Conservation (phyloP, 1,284 basidiomycete genomes). For the Tilletiopsis washingtonensis region DNA sequence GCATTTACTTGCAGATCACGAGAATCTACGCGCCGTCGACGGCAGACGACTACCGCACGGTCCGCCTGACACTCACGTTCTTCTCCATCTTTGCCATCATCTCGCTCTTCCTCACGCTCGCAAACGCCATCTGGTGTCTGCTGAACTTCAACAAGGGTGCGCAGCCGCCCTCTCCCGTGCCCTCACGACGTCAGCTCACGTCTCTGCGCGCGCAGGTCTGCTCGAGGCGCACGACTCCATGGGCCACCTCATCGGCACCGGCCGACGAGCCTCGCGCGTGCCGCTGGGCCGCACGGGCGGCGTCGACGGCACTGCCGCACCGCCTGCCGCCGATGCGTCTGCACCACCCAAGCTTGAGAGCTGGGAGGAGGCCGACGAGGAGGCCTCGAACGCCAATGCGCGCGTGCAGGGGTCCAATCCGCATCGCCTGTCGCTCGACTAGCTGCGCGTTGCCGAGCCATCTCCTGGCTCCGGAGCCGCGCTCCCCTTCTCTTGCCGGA, state of each 20-base stretch:
- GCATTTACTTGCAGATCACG: slow-evolving; percentile 11
- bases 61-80: slow-evolving; percentile 33
- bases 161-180: not conserved
- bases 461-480: no score
- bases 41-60: slow-evolving; percentile 20
- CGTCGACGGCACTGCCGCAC: no score
- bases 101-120: slow-evolving; percentile 16
- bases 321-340: not conserved
- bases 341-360: not conserved
- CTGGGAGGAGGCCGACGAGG: not conserved
- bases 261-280: not conserved
- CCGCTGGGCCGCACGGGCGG: not conserved
- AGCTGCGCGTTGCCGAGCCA: no score
- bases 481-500: no score
- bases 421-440: not conserved
- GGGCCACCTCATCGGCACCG: slow-evolving; percentile 6
- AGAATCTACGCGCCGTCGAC: slow-evolving; percentile 29
- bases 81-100: slow-evolving; percentile 28
- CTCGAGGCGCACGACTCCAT: slow-evolving; percentile 29
- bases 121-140: slow-evolving; percentile 27
- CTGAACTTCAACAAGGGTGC: slow-evolving; percentile 28
- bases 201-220: slow-evolving; percentile 8
- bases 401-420: not conserved
- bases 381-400: not conserved
- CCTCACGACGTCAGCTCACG: not conserved